Conservation (phyloP, 2,329 filamentous ascomycete species). For the Cladosporium sp. region DNA sequence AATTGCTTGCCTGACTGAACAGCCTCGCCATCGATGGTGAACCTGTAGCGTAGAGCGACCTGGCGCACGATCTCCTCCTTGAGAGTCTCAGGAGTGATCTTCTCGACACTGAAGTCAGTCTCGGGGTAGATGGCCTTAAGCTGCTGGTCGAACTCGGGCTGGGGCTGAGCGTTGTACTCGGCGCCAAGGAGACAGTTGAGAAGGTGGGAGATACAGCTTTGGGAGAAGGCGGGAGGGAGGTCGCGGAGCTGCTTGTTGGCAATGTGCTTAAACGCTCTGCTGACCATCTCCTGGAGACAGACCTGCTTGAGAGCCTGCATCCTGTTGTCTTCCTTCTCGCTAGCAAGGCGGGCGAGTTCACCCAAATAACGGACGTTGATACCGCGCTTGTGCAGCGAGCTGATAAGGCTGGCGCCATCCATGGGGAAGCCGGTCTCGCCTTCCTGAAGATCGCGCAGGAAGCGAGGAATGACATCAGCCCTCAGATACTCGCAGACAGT, state of each 20-base stretch:
- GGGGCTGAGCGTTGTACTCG: constrained; percentile 70
- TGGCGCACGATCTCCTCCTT: constrained; percentile 67
- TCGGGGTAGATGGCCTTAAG: constrained; percentile 75
- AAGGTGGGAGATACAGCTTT: constrained; percentile 76
- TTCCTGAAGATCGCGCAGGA: constrained; percentile 82
- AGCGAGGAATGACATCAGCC: constrained; percentile 72
- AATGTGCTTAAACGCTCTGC: constrained; percentile 93
- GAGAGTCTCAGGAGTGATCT: constrained; percentile 69
- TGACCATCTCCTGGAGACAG: constrained; percentile 84
- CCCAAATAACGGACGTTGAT: constrained; percentile 98
- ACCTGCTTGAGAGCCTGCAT: constrained; percentile 74
- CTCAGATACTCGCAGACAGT: constrained; percentile 76
- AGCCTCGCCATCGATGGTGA: constrained; percentile 67
- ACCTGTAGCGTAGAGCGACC: constrained; percentile 70
- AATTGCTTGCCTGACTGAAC: constrained; percentile 63
- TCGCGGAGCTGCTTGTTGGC: constrained; percentile 73
- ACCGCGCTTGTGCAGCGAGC: constrained; percentile 89
- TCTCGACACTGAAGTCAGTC: constrained; percentile 75
- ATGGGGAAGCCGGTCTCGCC: constrained; percentile 96
- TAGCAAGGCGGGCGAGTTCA: constrained; percentile 64
- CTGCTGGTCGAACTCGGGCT: constrained; percentile 69
- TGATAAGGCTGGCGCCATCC: constrained; percentile 89
- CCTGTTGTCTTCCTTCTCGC: constrained; percentile 59
- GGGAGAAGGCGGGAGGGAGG: constrained; percentile 73
- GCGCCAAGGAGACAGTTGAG: constrained; percentile 88